Percentiles rank a stretch among this genome's conserved stretches.
phyloP scores from a whole-genome alignment of 257 asterid genomes.

The Solanum clarkiae region DNA sequence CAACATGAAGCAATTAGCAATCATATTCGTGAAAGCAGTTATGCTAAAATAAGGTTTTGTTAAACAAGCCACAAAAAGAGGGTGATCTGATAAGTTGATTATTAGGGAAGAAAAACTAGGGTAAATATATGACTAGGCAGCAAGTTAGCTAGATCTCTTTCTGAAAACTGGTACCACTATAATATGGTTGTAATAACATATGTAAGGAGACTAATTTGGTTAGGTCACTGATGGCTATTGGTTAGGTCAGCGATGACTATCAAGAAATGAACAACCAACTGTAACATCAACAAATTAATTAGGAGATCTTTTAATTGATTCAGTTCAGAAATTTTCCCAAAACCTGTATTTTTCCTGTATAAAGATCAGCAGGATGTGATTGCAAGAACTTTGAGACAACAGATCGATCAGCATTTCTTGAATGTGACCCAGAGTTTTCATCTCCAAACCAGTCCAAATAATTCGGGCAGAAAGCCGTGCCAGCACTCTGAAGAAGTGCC shows the following conservation, averaged over 20 bases:
- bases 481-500: constrained; percentile 85
- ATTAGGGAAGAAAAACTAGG: neutral
- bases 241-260: neutral
- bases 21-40: neutral
- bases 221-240: neutral
- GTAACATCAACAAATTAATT: neutral
- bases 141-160: neutral
- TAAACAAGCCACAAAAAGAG: neutral
- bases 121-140: neutral
- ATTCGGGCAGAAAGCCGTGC: constrained; percentile 78
- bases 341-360: constrained; percentile 86
- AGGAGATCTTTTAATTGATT: neutral
- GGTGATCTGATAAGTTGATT: neutral
- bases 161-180: neutral
- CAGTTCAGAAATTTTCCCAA: neutral
- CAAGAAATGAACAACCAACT: neutral
- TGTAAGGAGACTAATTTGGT: neutral
- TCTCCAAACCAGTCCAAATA: constrained; percentile 77
- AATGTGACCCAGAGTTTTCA: constrained; percentile 38
- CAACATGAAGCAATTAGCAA: neutral
- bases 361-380: constrained; percentile 68
- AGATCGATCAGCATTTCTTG: constrained; percentile 70
- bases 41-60: neutral
- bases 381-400: constrained; percentile 72
- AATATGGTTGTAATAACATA: neutral